Evolutionary conservation across 768 basidiomycete genomes (phyloP).

Genomic region (Calocera viscosa): DNA sequence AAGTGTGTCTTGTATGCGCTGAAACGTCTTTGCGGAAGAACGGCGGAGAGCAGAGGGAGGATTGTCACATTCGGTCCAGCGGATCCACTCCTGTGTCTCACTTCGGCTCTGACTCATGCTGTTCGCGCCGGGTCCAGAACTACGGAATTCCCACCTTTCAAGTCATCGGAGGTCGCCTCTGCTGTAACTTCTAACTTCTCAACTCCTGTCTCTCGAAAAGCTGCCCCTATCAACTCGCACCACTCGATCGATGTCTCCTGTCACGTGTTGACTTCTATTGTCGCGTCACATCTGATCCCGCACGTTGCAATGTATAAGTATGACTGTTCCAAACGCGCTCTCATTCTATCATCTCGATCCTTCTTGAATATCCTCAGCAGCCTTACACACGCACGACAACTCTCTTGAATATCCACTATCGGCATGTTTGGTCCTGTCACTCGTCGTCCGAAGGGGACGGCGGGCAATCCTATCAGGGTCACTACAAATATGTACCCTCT

Average conservation of each 20-base stretch:
- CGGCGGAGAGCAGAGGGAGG: too few relatives aligned
- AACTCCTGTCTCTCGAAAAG: neutral
- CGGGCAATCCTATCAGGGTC: neutral
- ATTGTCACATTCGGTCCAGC: too few relatives aligned
- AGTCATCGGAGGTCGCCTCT: too few relatives aligned
- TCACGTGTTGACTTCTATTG: conserved; percentile 6
- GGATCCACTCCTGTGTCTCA: too few relatives aligned
- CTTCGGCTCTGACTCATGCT: too few relatives aligned
- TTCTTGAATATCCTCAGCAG: neutral
- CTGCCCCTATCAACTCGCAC: too few relatives aligned
- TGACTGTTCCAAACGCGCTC: neutral
- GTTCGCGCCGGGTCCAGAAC: too few relatives aligned
- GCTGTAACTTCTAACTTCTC: too few relatives aligned
- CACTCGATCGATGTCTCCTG: neutral
- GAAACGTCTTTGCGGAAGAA: too few relatives aligned
- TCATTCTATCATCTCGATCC: neutral
- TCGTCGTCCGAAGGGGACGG: neutral
- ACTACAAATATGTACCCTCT: neutral
- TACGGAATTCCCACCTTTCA: too few relatives aligned
- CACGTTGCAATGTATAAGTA: neutral
- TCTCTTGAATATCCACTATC: neutral
- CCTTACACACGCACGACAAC: neutral
- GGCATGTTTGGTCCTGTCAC: neutral
- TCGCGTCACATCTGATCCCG: neutral
- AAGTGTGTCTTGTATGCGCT: too few relatives aligned